phyloP scores from a whole-genome alignment of 371 early-diverging fungal genomes.

The Circinella umbellata region DNA sequence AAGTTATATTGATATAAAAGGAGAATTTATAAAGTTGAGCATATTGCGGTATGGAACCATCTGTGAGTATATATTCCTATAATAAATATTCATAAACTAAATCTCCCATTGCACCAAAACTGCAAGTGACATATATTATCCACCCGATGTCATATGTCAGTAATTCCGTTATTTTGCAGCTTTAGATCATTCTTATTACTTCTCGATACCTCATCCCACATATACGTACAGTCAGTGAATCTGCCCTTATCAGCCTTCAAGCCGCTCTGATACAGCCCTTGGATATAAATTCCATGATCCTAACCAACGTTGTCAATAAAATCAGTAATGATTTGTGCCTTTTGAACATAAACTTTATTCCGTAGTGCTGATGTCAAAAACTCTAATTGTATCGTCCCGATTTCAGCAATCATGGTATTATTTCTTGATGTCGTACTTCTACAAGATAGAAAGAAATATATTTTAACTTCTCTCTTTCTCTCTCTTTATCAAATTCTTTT shows the following conservation, averaged over 20 bases:
- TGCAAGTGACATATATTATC: conserved; percentile 29
- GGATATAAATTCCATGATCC: conserved; percentile 51
- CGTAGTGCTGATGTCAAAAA: conserved; percentile 77
- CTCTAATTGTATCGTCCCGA: conserved; percentile 89
- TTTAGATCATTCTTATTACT: too few relatives aligned
- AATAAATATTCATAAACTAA: conserved; percentile 72
- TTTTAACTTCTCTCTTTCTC: background rate
- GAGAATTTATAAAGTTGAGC: conserved; percentile 65
- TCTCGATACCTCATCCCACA: too few relatives aligned
- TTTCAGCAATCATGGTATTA: conserved; percentile 71
- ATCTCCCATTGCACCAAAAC: conserved; percentile 60
- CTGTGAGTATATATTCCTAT: conserved; percentile 67
- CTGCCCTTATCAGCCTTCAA: conserved; percentile 42
- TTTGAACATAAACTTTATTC: conserved; percentile 61
- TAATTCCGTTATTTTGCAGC: too few relatives aligned
- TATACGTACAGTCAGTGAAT: conserved; percentile 39
- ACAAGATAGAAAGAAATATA: background rate
- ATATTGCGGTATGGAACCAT: conserved; percentile 57
- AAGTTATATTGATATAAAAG: too few relatives aligned
- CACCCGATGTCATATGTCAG: too few relatives aligned
- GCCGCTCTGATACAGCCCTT: conserved; percentile 59
- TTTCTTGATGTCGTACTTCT: conserved; percentile 25
- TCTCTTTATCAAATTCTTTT: background rate
- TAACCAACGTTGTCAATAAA: conserved; percentile 41
- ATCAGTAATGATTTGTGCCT: conserved; percentile 58